Conservation (phyloP, 257 asterid genomes). For the Rubia yunnanensis region DNA sequence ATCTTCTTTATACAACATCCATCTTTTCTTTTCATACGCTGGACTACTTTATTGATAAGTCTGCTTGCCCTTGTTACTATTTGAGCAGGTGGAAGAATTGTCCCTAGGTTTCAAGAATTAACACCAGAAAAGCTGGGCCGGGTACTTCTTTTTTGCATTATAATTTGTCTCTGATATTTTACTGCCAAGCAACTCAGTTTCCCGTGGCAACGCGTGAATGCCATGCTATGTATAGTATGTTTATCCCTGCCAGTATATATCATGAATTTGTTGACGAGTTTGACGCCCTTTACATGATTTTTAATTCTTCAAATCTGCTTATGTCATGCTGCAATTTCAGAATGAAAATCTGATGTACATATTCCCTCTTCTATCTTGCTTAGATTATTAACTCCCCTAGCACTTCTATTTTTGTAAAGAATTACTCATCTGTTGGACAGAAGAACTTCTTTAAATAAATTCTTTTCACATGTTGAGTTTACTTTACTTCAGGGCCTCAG, state of each 20-base stretch:
- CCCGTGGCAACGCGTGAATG: background rate
- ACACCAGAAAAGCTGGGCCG: slow-evolving; percentile 81
- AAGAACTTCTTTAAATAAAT: background rate
- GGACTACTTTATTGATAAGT: background rate
- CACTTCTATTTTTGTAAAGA: background rate
- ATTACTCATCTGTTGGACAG: background rate
- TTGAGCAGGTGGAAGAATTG: slow-evolving; percentile 86
- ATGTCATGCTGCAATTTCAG: background rate
- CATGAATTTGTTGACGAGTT: background rate
- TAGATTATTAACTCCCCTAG: no score
- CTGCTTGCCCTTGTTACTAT: slow-evolving; percentile 4
- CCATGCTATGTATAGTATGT: background rate
- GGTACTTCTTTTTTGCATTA: slow-evolving; percentile 27
- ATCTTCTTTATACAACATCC: background rate
- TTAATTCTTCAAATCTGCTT: background rate
- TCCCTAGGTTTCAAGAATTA: slow-evolving; percentile 95
- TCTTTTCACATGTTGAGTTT: background rate
- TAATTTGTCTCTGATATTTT: slow-evolving; percentile 1
- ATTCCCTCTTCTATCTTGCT: background rate
- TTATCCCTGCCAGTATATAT: background rate
- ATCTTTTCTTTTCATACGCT: background rate
- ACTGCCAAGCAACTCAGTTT: background rate
- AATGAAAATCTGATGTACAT: background rate
- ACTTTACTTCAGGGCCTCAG: background rate
- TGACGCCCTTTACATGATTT: background rate